Conservation (phyloP, 805 yeast genomes). For the Zygosaccharomyces kombuchaensis region DNA sequence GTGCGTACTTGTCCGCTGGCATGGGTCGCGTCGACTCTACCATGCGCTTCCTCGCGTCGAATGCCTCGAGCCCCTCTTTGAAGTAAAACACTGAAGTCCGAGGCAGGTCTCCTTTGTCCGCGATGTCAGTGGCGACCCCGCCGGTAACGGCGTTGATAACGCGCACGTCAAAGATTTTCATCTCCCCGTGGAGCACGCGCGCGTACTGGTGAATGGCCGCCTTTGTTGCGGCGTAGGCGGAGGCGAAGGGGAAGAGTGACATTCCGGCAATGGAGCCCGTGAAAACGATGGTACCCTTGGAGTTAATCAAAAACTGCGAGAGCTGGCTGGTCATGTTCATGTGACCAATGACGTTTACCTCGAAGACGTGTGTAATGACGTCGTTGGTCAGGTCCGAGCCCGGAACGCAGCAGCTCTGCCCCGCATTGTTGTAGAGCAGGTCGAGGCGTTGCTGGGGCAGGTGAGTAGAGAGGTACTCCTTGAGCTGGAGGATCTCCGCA, state of each 20-base stretch:
- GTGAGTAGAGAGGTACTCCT: constrained; percentile 39
- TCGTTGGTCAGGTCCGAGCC: constrained; percentile 62
- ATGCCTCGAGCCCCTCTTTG: constrained; percentile 48
- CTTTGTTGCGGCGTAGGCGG: constrained; percentile 62
- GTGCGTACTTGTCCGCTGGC: constrained; percentile 55
- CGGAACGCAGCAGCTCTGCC: constrained; percentile 68
- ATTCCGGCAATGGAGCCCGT: constrained; percentile 71
- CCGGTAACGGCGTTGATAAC: constrained; percentile 72
- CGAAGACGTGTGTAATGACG: constrained; percentile 46
- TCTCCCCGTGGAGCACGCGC: constrained; percentile 55
- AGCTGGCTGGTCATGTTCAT: constrained; percentile 60
- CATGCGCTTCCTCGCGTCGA: constrained; percentile 53
- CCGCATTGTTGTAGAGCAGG: constrained; percentile 70
- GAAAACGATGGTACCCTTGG: constrained; percentile 65
- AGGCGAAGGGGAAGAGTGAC: constrained; percentile 65
- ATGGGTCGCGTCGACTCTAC: constrained; percentile 57
- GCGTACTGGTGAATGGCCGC: constrained; percentile 77
- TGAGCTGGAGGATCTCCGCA: constrained; percentile 45
- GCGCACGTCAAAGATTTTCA: constrained; percentile 67
- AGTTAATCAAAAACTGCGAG: constrained; percentile 49
- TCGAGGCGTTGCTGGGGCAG: constrained; percentile 50
- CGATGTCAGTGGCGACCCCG: constrained; percentile 67
- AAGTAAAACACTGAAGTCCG: constrained; percentile 48
- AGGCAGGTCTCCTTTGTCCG: constrained; percentile 59
- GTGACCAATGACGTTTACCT: constrained; percentile 69